phyloP scores from a whole-genome alignment of 2,329 filamentous ascomycete species.

The Dryadomyces quercivorus region DNA sequence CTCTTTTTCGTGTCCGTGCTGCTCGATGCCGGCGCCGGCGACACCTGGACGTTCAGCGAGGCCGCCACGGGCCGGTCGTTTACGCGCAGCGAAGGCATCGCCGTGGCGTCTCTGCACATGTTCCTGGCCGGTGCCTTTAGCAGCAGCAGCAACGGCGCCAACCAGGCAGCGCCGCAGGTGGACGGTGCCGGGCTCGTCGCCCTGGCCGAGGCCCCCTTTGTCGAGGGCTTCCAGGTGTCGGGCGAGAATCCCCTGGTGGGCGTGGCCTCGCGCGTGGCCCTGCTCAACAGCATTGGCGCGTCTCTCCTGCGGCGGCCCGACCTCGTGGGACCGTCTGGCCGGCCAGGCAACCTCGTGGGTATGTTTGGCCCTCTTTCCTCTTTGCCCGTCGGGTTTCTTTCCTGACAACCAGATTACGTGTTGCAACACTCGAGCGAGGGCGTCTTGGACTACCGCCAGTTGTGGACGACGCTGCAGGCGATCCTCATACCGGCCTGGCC shows the following conservation, averaged over 20 bases:
- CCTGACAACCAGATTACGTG: constrained; percentile 4
- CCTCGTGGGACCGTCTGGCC: neutral
- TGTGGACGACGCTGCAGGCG: constrained; percentile 31
- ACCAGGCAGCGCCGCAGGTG: constrained; percentile 15
- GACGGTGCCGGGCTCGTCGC: constrained; percentile 23
- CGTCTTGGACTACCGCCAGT: constrained; percentile 20
- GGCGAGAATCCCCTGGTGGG: constrained; percentile 2
- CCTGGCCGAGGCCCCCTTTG: constrained; percentile 19
- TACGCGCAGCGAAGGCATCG: constrained; percentile 36
- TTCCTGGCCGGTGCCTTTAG: constrained; percentile 29
- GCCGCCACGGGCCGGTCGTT: constrained; percentile 21
- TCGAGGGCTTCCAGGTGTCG: constrained; percentile 26
- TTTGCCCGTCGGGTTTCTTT: neutral
- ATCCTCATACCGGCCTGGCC: constrained; percentile 37
- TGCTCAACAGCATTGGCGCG: constrained; percentile 4
- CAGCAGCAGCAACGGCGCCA: no score
- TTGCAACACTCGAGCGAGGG: constrained; percentile 3
- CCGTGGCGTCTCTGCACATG: constrained; percentile 37
- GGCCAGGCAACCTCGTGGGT: constrained; percentile 6
- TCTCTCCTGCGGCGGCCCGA: constrained; percentile 1
- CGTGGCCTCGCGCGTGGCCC: constrained; percentile 3
- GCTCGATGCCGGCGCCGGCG: constrained; percentile 41
- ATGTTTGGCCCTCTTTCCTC: neutral
- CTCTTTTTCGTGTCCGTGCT: constrained; percentile 50
- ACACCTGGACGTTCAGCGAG: constrained; percentile 34